A percentile compares a stretch with the other conserved stretches of the same genome.
Conservation (phyloP, 2,329 filamentous ascomycete genomes). For the Penicillium sp. region DNA sequence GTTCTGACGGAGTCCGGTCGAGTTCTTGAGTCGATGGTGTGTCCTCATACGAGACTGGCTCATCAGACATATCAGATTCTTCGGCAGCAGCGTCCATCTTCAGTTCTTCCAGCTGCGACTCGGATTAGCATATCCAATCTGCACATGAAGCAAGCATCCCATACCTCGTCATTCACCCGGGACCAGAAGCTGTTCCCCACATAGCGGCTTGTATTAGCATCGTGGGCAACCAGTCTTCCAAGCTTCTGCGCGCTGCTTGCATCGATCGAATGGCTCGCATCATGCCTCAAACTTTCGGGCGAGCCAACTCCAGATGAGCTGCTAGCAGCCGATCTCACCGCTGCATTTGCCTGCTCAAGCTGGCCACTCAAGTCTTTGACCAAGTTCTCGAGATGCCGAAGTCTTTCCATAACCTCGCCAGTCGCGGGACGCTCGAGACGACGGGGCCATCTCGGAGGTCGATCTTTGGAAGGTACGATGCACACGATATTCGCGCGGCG, state of each 20-base stretch:
- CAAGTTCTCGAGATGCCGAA: slow-evolving; percentile 51
- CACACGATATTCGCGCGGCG: slow-evolving; percentile 54
- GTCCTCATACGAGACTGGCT: slow-evolving; percentile 28
- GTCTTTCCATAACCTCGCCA: slow-evolving; percentile 49
- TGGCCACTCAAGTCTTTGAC: slow-evolving; percentile 52
- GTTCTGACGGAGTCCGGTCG: slow-evolving; percentile 44
- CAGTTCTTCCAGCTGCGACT: slow-evolving; percentile 16
- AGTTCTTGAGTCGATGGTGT: slow-evolving; percentile 36
- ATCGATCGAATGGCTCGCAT: neutral
- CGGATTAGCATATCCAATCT: neutral
- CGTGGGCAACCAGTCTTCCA: slow-evolving; percentile 50
- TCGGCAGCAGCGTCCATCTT: slow-evolving; percentile 22
- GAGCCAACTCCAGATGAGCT: slow-evolving; percentile 30
- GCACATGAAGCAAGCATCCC: slow-evolving; percentile 12
- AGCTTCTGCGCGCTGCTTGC: slow-evolving; percentile 38
- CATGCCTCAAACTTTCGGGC: slow-evolving; percentile 23
- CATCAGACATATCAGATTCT: slow-evolving; percentile 37
- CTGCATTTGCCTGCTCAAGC: slow-evolving; percentile 45
- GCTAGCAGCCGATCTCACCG: slow-evolving; percentile 21
- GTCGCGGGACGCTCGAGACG: slow-evolving; percentile 46
- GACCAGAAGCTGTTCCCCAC: slow-evolving; percentile 57
- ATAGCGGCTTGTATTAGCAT: slow-evolving; percentile 47
- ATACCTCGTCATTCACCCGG: slow-evolving; percentile 56
- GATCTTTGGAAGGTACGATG: slow-evolving; percentile 50
- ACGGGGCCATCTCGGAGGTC: slow-evolving; percentile 55